Base-by-base conservation (phyloP, 805 yeast genomes). In the Saccharomycopsis vini region DNA sequence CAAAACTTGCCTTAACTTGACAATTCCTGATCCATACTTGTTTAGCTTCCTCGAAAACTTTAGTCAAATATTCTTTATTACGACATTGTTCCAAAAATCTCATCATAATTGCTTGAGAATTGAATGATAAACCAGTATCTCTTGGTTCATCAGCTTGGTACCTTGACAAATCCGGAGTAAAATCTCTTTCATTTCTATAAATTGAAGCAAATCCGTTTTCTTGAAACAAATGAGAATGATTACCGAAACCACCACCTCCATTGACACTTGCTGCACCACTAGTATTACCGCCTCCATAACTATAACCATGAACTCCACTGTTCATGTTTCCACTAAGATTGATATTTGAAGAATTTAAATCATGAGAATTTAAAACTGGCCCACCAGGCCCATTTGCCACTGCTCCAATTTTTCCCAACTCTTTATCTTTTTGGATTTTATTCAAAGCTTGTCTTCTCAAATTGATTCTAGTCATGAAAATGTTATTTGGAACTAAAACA, bases 401-500 rank as follows among this genome's bases (percentile, higher is more conserved):
- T n/a, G n/a, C n/a, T n/a, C n/a, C n/a, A 5, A 12, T 5, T 15
- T 20, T 15, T 22, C 39, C 28, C 4, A 22, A 9, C 13, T 20
- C 42, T 18, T 24, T 28, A 21, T 36, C 43, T 19, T 26, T 35
- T 18, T 33, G 26, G 9, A 22, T 29, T 5, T 43, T 40, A 6
- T 35, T 33, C 20, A 28, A 23, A 4, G 23, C 40, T 36, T 52
- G 55, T 32, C 65, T 60, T 4, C 64, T 64, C 28, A 79, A 71
- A 52, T 81, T 79, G 13, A 79, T 73, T 45, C 95, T 69, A 1
- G 90, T 75, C 32, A 88, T 73, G 56, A 86, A 90, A 22, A 85
- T 73, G 56, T 88, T 84, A 56, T 89, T 89, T 2, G 96, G 95
- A 1, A 95, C 94, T 56, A 89, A 63, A 53, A 83, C 79, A 50